Percentiles rank a stretch among this genome's conserved stretches.
These are phyloP conservation scores for Rhizomucor pusillus DNA, from an alignment of 371 early-diverging fungal genomes.

Conservation along the genomic window DNA sequence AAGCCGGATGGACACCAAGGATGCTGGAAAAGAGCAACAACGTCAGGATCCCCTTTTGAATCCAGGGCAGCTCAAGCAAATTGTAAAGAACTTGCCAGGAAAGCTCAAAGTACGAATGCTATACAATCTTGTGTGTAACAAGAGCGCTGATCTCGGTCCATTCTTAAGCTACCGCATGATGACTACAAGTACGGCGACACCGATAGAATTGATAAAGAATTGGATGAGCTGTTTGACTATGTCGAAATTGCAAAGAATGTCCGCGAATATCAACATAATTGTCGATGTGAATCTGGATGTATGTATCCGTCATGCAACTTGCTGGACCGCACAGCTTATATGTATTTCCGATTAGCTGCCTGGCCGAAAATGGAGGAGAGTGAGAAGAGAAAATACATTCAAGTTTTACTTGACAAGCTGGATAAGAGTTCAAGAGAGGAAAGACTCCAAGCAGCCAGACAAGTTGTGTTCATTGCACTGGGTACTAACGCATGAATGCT, in stretches of 20 bases:
- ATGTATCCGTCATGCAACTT: no score
- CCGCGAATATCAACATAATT: no score
- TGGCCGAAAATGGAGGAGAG: no score
- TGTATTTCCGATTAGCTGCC: no score
- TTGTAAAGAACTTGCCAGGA: slow-evolving; percentile 31
- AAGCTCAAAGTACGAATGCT: slow-evolving; percentile 22
- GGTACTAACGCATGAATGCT: slow-evolving; percentile 34
- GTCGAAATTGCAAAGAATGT: slow-evolving; percentile 52
- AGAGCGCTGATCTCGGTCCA: neutral
- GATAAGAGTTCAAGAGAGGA: slow-evolving; percentile 6
- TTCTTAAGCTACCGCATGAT: slow-evolving; percentile 46
- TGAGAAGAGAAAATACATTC: no score
- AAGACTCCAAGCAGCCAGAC: slow-evolving; percentile 13
- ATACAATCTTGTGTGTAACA: neutral
- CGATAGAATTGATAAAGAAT: slow-evolving; percentile 58
- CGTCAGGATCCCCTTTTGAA: slow-evolving; percentile 25
- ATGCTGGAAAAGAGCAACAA: no score
- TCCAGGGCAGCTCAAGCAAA: slow-evolving; percentile 31
- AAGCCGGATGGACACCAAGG: no score
- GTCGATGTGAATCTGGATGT: no score
- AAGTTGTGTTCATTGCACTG: slow-evolving; percentile 39
- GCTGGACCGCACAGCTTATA: no score
- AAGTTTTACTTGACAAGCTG: neutral
- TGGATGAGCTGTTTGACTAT: slow-evolving; percentile 76
- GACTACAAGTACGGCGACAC: slow-evolving; percentile 65